Base-by-base conservation (phyloP, 805 yeast genomes). In the Wickerhamiella domercqiae region DNA sequence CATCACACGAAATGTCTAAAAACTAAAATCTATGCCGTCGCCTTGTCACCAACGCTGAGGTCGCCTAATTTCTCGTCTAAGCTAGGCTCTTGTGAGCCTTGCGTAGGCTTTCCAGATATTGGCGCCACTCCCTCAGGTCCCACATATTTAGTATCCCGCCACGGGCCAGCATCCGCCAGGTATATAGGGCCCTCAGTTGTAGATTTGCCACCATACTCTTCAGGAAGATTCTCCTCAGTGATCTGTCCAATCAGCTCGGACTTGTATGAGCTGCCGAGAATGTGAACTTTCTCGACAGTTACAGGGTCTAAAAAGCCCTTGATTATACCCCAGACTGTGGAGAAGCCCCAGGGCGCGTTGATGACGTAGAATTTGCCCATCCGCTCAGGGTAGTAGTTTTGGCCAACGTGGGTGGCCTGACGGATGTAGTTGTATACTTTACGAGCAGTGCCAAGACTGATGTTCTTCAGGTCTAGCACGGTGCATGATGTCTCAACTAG, bases 81-180 rank as follows among this genome's bases (percentile, higher is more conserved):
- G 26, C 26, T 24, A 9, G 9, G 9, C 26, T 24, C 26, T 9
- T 9, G 26, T 24, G 26, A 13, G 26, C 11, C 13, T 9, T 9
- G 11, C 26, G 9, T 24, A 5, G 26, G 15, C 14, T 35, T 29
- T 19, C 32, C 39, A n/a, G 42, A 26, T 24, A 33, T 29, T 15
- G 95, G 95, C 37, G 93, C 94, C 60, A 77, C 82, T 46, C 95
- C 95, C 63, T 86, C 97, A 41, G 94, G 93, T 11, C 96, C 97
- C 56, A 84, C 77, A 61, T 53, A 87, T 61, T 78, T 51, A 22
- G 76, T 65, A 44, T 87, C 90, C 70, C 95, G 80, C 98, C 98
- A 90, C 46, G 98, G 98, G 48, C 98, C 98, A 47, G 78, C 66
- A 57, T 90, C 97, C 29, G 90, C 73, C 53, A 90, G 64, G 59